phyloP scores from a whole-genome alignment of 2,329 filamentous ascomycete species.

The Ampelomyces quisqualis region DNA sequence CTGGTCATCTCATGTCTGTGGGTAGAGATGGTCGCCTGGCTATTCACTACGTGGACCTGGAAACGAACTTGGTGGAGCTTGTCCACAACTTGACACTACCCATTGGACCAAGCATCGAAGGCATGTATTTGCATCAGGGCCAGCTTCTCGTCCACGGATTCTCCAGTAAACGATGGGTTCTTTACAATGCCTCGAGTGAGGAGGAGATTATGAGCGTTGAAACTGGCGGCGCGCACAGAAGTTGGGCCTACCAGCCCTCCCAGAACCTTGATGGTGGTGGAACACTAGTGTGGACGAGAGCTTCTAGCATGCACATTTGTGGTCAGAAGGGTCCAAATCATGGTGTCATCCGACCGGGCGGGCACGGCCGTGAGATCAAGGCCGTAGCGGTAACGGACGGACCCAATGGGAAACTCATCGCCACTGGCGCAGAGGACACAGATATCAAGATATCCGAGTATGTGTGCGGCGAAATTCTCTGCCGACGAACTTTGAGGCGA shows the following conservation, averaged over 20 bases:
- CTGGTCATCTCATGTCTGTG: constrained; percentile 64
- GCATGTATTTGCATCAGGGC: constrained; percentile 60
- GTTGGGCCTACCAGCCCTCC: constrained; percentile 61
- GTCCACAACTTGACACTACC: constrained; percentile 69
- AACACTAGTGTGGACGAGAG: constrained; percentile 74
- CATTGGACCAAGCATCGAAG: constrained; percentile 75
- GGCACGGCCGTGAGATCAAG: constrained; percentile 86
- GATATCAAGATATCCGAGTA: constrained; percentile 72
- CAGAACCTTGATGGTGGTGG: constrained; percentile 39
- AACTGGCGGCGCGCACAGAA: constrained; percentile 82
- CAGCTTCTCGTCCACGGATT: constrained; percentile 76
- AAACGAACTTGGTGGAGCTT: constrained; percentile 40
- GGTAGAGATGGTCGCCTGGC: constrained; percentile 76
- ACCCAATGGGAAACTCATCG: constrained; percentile 50
- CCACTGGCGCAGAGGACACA: constrained; percentile 71
- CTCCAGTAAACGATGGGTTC: constrained; percentile 72
- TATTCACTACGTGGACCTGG: constrained; percentile 54
- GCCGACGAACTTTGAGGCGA: constrained; percentile 66
- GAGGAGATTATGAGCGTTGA: constrained; percentile 70
- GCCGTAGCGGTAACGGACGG: constrained; percentile 52
- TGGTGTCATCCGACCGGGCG: constrained; percentile 62
- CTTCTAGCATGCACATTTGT: constrained; percentile 54
- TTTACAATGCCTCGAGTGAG: constrained; percentile 74
- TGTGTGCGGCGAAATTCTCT: constrained; percentile 41
- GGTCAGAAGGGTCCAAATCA: constrained; percentile 47